Evolutionary conservation across 371 early-diverging fungal genomes (phyloP).

Genomic region (Quaeritorhiza haematococci): DNA sequence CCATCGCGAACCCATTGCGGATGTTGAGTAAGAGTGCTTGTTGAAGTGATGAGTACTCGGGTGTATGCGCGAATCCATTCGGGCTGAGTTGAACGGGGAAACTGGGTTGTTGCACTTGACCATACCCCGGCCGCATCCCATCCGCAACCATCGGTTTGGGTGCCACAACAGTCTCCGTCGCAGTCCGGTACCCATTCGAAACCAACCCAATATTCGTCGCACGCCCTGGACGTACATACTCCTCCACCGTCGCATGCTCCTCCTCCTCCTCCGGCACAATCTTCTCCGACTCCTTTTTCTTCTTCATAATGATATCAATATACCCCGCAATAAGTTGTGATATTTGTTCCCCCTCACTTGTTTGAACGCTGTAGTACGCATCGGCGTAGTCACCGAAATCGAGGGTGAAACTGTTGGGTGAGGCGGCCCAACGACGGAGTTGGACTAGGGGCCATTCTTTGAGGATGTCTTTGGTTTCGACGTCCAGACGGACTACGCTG

Average conservation of each 20-base stretch:
- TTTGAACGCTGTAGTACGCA: slow-evolving; percentile 48
- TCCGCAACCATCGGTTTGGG: slow-evolving; percentile 23
- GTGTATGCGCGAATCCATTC: slow-evolving; percentile 12
- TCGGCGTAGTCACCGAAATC: slow-evolving; percentile 57
- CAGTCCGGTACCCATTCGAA: slow-evolving; percentile 2
- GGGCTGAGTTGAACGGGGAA: too few relatives aligned
- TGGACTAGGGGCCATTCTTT: slow-evolving; percentile 47
- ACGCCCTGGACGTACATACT: slow-evolving; percentile 37
- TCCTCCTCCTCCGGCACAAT: slow-evolving; percentile 35
- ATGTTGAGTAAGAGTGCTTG: slow-evolving; percentile 34
- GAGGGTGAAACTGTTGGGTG: slow-evolving; percentile 48
- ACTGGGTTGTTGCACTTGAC: slow-evolving; percentile 13
- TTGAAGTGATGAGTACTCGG: too few relatives aligned
- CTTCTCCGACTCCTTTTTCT: slow-evolving; percentile 40
- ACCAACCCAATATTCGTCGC: slow-evolving; percentile 33
- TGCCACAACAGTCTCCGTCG: slow-evolving; percentile 18
- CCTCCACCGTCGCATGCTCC: slow-evolving; percentile 46
- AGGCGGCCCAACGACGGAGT: slow-evolving; percentile 54
- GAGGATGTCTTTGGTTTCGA: slow-evolving; percentile 46
- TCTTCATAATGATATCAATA: slow-evolving; percentile 58
- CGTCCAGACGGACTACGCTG: slow-evolving; percentile 43
- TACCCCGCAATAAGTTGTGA: slow-evolving; percentile 55
- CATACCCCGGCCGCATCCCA: slow-evolving; percentile 14
- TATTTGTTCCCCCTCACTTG: slow-evolving; percentile 51
- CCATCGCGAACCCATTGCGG: slow-evolving; percentile 36